phyloP scores from a whole-genome alignment of 805 yeast species.

The Candida easanensis region DNA sequence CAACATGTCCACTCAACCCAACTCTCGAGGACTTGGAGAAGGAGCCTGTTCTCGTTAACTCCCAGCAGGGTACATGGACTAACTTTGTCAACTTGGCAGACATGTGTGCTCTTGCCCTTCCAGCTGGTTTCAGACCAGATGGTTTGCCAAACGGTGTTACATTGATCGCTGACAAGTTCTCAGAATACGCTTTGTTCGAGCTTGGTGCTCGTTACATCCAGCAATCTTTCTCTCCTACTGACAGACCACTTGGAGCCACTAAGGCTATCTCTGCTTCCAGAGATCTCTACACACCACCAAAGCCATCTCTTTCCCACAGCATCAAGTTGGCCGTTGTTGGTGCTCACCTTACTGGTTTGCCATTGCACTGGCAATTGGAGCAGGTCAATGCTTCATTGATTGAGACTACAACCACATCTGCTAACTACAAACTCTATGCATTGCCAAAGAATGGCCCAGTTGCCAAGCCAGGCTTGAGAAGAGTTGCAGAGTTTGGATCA shows the following conservation, averaged over 20 bases:
- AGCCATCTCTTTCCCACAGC: constrained; percentile 38
- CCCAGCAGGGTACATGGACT: constrained; percentile 97
- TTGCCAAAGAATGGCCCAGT: constrained; percentile 79
- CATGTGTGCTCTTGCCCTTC: constrained; percentile 85
- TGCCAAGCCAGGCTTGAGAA: constrained; percentile 85
- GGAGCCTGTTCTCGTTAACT: constrained; percentile 82
- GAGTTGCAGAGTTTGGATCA: constrained; percentile 48
- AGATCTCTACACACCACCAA: constrained; percentile 43
- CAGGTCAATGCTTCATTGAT: constrained; percentile 75
- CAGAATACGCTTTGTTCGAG: constrained; percentile 86
- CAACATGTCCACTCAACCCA: constrained; percentile 94
- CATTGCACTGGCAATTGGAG: constrained; percentile 90
- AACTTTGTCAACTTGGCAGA: constrained; percentile 95
- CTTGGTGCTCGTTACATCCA: constrained; percentile 72
- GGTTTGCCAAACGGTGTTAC: constrained; percentile 93
- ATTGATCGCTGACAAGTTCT: constrained; percentile 73
- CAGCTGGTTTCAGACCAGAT: constrained; percentile 84
- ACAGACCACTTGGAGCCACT: constrained; percentile 59
- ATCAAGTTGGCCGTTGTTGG: constrained; percentile 87
- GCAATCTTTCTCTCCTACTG: constrained; percentile 37
- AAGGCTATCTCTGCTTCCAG: constrained; percentile 27
- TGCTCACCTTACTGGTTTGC: constrained; percentile 87
- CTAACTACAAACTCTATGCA: constrained; percentile 74
- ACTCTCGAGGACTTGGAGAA: constrained; percentile 64
- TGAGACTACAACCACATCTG: constrained; percentile 64